phyloP scores from a whole-genome alignment of 2,329 filamentous ascomycete species.

The Aspergillus clavatus region DNA sequence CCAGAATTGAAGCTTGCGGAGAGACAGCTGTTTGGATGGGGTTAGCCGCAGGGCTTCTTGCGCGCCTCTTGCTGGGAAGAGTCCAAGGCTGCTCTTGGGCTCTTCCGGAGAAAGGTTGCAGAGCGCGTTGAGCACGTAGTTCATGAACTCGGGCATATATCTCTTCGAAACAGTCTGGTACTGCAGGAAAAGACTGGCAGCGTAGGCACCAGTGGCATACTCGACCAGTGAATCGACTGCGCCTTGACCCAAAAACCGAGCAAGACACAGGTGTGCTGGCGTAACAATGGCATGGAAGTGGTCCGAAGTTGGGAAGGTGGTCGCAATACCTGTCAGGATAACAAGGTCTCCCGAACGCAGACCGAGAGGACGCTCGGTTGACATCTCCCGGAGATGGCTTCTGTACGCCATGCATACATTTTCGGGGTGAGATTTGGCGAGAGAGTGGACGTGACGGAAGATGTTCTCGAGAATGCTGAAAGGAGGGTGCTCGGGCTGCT shows the following conservation, averaged over 20 bases:
- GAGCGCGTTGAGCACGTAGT: slow-evolving; percentile 73
- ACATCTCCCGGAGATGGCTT: slow-evolving; percentile 58
- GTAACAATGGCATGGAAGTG: slow-evolving; percentile 96
- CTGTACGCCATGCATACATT: slow-evolving; percentile 75
- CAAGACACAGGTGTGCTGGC: slow-evolving; percentile 79
- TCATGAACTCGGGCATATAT: slow-evolving; percentile 83
- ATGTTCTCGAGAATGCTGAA: slow-evolving; percentile 71
- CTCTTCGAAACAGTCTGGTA: slow-evolving; percentile 81
- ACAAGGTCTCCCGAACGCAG: slow-evolving; percentile 67
- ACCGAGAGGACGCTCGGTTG: slow-evolving; percentile 49
- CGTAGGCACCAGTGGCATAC: slow-evolving; percentile 68
- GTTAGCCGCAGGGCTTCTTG: slow-evolving; percentile 49
- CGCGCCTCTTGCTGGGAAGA: slow-evolving; percentile 60
- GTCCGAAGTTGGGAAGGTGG: slow-evolving; percentile 90
- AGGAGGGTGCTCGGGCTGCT: slow-evolving; percentile 48
- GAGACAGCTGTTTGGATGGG: slow-evolving; percentile 24
- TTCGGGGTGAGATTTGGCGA: slow-evolving; percentile 78
- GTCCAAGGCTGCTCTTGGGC: slow-evolving; percentile 45
- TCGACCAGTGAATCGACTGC: slow-evolving; percentile 62
- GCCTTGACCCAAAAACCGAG: slow-evolving; percentile 75
- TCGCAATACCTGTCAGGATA: slow-evolving; percentile 75
- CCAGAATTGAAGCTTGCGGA: slow-evolving; percentile 55
- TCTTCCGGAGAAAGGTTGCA: slow-evolving; percentile 59
- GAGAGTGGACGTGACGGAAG: slow-evolving; percentile 84
- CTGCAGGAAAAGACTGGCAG: slow-evolving; percentile 72